These are phyloP conservation scores for Cucurbita ficifolia DNA, from an alignment of 306 rosid genomes.

Conservation along the genomic window DNA sequence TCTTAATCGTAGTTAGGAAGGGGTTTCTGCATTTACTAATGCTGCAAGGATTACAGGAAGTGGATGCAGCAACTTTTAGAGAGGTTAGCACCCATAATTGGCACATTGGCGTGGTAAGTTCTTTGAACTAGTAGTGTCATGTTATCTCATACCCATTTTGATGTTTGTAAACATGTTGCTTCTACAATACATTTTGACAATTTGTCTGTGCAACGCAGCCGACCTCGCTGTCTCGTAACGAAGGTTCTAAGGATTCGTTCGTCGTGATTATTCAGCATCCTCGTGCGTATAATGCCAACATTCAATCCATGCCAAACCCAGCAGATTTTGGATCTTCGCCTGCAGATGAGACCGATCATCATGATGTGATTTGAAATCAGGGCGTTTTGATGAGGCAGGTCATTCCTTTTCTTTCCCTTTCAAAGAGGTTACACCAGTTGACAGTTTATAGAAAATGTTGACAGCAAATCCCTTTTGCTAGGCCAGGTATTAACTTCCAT, in stretches of 20 bases:
- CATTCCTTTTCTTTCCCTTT: neutral
- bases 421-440: neutral
- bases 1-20: no score
- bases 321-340: neutral
- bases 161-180: neutral
- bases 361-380: neutral
- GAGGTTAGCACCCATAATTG: constrained; percentile 58
- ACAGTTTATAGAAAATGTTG: neutral
- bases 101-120: constrained; percentile 88
- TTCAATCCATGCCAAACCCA: neutral
- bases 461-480: neutral
- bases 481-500: neutral
- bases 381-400: neutral
- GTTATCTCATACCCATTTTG: neutral
- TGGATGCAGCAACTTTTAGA: constrained; percentile 82
- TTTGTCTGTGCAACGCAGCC: constrained; percentile 33
- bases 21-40: neutral
- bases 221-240: constrained; percentile 23
- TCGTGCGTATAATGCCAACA: constrained; percentile 11
- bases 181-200: neutral
- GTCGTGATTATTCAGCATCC: constrained; percentile 82
- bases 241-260: constrained; percentile 40
- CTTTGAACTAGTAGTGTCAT: neutral
- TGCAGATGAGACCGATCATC: neutral
- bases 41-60: constrained; percentile 41